Evolutionary conservation across 345 rosid species (phyloP).

Genomic region (Gossypium herbaceum): DNA sequence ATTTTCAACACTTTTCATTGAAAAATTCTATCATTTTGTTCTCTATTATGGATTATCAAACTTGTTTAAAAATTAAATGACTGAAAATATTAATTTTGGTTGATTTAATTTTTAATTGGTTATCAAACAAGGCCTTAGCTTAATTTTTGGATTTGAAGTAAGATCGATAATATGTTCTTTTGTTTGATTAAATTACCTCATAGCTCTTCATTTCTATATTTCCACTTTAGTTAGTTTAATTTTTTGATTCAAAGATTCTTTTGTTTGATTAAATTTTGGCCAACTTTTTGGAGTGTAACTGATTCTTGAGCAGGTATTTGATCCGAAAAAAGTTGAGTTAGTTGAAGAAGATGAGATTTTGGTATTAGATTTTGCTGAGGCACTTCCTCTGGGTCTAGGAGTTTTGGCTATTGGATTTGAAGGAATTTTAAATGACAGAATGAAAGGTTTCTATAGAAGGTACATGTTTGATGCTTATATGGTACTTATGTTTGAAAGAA

Average conservation of each 20-base stretch:
- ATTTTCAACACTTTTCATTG: too few species aligned
- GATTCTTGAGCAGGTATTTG: slow-evolving; percentile 37
- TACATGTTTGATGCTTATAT: slow-evolving; percentile 18
- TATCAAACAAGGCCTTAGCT: not conserved
- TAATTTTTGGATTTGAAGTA: not conserved
- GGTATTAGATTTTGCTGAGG: slow-evolving; percentile 64
- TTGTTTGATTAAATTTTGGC: not conserved
- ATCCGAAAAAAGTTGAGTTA: slow-evolving; percentile 47
- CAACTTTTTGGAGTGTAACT: not conserved
- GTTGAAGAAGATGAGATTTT: slow-evolving; percentile 70
- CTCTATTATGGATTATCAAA: too few species aligned
- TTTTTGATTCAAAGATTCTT: not conserved
- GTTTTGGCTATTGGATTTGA: slow-evolving; percentile 52
- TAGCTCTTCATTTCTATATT: not conserved
- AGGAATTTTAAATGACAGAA: slow-evolving; percentile 72
- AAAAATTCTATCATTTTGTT: too few species aligned
- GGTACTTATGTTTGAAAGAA: not conserved
- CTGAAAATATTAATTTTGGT: too few species aligned
- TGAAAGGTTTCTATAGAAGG: slow-evolving; percentile 81
- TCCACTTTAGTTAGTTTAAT: not conserved
- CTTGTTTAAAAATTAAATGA: too few species aligned
- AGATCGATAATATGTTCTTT: not conserved
- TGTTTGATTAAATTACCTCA: not conserved
- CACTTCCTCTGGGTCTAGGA: slow-evolving; percentile 70
- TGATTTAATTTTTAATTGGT: too few species aligned